A percentile compares a stretch with the other conserved stretches of the same genome.
Conservation (phyloP, 169 alveolate genomes). For the Cryptosporidium xiaoi region DNA sequence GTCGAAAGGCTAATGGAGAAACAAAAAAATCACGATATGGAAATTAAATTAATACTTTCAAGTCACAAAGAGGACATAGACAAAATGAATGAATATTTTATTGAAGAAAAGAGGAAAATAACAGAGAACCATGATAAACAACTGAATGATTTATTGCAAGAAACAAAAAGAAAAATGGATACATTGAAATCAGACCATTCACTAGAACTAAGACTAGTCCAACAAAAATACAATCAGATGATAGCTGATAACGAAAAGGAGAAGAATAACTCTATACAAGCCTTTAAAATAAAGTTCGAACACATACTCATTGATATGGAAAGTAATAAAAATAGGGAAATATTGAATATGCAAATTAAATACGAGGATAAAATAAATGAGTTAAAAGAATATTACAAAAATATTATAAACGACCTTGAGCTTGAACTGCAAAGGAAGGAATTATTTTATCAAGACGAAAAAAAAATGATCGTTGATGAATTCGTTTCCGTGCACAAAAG, state of each 20-base stretch:
- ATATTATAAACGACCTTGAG: constrained; percentile 28
- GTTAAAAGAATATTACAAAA: constrained; percentile 60
- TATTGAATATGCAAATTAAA: constrained; percentile 52
- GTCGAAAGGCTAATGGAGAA: constrained; percentile 58
- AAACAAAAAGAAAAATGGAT: constrained; percentile 63
- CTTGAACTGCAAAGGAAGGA: constrained; percentile 62
- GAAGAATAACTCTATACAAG: constrained; percentile 59
- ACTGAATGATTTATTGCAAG: constrained; percentile 47
- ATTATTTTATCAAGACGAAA: constrained; percentile 50
- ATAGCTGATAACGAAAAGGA: constrained; percentile 59
- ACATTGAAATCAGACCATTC: constrained; percentile 61
- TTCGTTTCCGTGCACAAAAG: constrained; percentile 52
- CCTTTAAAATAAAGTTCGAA: constrained; percentile 58
- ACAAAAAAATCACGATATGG: constrained; percentile 73
- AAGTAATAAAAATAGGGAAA: constrained; percentile 63
- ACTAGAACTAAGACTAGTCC: constrained; percentile 65
- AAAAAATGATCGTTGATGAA: constrained; percentile 50
- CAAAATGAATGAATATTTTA: constrained; percentile 69
- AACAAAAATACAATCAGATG: constrained; percentile 70
- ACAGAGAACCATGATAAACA: constrained; percentile 64
- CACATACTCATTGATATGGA: constrained; percentile 70
- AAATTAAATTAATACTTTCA: constrained; percentile 50
- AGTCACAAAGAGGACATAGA: constrained; percentile 73
- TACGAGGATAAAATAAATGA: constrained; percentile 61
- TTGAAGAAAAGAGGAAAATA: constrained; percentile 57